Evolutionary conservation across 176 grass and related monocot species (phyloP), one percentile per base, ranked within the genome.

Genomic region (Carex pumila): DNA sequence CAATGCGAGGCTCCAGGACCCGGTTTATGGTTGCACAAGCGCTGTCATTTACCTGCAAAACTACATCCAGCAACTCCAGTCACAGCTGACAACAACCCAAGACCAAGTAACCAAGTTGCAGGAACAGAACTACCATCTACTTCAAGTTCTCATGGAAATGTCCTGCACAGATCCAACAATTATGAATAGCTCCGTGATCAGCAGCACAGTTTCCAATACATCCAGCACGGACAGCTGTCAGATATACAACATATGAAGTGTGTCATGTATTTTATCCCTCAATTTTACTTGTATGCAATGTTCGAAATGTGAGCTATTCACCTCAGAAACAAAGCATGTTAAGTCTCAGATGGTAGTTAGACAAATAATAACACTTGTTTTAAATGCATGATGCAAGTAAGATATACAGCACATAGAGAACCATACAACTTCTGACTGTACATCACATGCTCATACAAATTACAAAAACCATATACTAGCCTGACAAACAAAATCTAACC

Each of bases 11-110:
- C 36, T 89, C 14, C 50, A 69, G 59, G 87, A 89, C 39, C 87
- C 87, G 1, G 71, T 89, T 18, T 81, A 89, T 81, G 87, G 87
- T 32, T 85, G 82, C 83, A 74, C 87, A 1, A 80, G 5, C 10
- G 53, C 65, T 29, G 76, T 89, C 56, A 60, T 39, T 9, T 89
- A 85, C 76, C 64, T 89, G 37, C 87, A 85, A 79, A 66, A 54
- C 37, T 82, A 76, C 10, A 49, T 89, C 18, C 70, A 75, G 63
- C 65, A 89, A 13, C 65, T 89, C 45, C 63, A 89, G 77, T 55
- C 5, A 22, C 87, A 89, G 43, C 83, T 85, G 12, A 85, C 73
- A 75, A 47, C 55, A 64, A 81, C 29, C 9, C 66, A 18, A 31
- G 83, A 89, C 57, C 56, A 89, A 81, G 25, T 85, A 50, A 37